phyloP scores from a whole-genome alignment of 495 filamentous ascomycete species.

The Aspergillus bridgeri region DNA sequence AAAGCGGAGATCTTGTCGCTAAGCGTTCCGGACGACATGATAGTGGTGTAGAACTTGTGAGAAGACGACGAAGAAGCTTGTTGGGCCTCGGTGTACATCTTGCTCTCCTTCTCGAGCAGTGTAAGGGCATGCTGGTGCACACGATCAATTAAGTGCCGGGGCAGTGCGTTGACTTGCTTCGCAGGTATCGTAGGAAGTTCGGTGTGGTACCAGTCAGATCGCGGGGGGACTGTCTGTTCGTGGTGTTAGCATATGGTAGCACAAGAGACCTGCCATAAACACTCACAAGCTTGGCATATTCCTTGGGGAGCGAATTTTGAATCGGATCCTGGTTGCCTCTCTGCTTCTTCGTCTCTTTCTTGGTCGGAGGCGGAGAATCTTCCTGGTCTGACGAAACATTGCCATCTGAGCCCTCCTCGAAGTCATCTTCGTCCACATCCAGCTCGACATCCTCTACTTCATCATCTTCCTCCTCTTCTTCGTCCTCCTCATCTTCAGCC shows the following conservation, averaged over 20 bases:
- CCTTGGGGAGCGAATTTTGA: conserved; percentile 35
- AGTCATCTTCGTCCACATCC: conserved; percentile 38
- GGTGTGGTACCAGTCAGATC: conserved; percentile 81
- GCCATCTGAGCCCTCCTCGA: conserved; percentile 22
- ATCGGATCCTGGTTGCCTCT: conserved; percentile 15
- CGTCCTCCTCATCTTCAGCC: conserved; percentile 36
- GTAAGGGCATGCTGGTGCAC: conserved; percentile 71
- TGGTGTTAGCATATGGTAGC: conserved; percentile 20
- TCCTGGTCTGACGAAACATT: conserved; percentile 25
- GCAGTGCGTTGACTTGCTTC: conserved; percentile 46
- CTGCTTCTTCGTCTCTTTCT: conserved; percentile 15
- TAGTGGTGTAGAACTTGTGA: conserved; percentile 89
- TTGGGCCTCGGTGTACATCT: conserved; percentile 54
- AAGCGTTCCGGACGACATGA: conserved; percentile 93
- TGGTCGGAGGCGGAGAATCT: conserved; percentile 10
- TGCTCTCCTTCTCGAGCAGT: conserved; percentile 71
- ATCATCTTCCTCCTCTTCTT: conserved; percentile 28
- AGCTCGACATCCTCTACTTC: conserved; percentile 41
- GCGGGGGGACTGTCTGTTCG: conserved; percentile 64
- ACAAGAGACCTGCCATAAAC: neutral
- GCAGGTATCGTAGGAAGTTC: conserved; percentile 55
- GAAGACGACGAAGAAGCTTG: conserved; percentile 65
- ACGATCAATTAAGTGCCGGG: conserved; percentile 60
- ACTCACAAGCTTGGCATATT: conserved; percentile 44
- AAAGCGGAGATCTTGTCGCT: conserved; percentile 95